Conservation (phyloP, 352 stramenopile species). For the Pelagophyceae sp. region DNA sequence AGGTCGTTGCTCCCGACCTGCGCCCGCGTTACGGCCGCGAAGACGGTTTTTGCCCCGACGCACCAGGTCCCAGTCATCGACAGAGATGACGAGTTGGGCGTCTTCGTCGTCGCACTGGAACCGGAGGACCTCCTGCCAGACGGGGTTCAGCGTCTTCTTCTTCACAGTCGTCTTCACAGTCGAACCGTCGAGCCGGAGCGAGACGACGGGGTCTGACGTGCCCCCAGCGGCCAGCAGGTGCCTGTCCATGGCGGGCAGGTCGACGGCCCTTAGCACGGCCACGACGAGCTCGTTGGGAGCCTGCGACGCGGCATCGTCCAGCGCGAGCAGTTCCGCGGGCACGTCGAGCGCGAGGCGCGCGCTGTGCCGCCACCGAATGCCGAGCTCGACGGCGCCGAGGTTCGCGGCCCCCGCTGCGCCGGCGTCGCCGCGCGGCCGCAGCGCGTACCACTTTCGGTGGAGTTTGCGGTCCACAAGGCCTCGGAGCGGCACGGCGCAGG, state of each 20-base stretch:
- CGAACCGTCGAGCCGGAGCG: conserved; percentile 10
- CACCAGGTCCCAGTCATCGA: conserved; percentile 21
- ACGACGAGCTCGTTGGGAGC: conserved; percentile 13
- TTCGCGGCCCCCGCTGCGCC: background rate
- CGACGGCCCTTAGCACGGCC: background rate
- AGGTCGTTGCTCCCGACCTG: too few species aligned
- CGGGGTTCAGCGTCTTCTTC: conserved; percentile 24
- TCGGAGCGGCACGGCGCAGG: background rate
- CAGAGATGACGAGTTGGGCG: background rate
- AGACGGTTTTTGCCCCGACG: too few species aligned
- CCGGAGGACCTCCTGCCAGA: conserved; percentile 16
- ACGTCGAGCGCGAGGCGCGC: background rate
- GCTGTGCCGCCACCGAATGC: background rate
- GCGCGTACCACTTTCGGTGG: conserved; percentile 15
- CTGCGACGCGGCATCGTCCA: background rate
- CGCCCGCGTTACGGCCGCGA: too few species aligned
- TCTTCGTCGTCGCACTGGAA: conserved; percentile 7
- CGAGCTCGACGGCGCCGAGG: background rate
- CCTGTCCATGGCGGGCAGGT: conserved; percentile 24
- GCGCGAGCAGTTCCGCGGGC: background rate
- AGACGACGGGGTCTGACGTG: conserved; percentile 6
- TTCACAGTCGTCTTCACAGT: background rate
- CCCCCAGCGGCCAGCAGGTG: conserved; percentile 20
- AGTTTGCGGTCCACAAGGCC: conserved; percentile 18
- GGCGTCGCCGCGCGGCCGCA: background rate